These are phyloP conservation scores for Stentor roeselii DNA, from an alignment of 73 alveolate genomes.

Conservation along the genomic window DNA sequence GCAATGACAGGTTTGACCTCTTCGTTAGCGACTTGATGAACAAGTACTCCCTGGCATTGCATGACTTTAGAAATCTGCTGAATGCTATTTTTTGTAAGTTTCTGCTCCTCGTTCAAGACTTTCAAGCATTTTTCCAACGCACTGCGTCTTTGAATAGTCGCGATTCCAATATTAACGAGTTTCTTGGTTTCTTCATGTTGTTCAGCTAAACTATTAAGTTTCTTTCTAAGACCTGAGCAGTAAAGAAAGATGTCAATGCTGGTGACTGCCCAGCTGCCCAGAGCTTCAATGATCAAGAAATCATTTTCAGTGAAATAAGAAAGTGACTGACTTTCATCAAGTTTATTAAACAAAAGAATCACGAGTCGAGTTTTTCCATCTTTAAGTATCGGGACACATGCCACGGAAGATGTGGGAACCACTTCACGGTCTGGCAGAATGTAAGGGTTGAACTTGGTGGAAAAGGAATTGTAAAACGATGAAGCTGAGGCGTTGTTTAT, in stretches of 20 bases:
- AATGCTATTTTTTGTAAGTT: background rate
- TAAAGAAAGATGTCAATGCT: background rate
- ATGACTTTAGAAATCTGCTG: background rate
- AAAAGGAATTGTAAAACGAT: background rate
- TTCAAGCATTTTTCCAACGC: background rate
- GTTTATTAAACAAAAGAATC: background rate
- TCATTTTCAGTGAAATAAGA: background rate
- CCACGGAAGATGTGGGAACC: background rate
- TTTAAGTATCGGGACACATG: background rate
- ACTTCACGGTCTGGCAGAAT: background rate
- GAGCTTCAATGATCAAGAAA: background rate
- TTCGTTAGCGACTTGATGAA: background rate
- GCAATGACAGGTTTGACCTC: background rate
- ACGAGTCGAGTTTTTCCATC: background rate
- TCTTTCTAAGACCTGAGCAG: background rate
- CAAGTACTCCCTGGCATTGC: background rate
- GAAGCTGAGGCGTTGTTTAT: background rate
- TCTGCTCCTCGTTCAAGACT: background rate
- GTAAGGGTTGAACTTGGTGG: background rate
- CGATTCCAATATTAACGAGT: background rate
- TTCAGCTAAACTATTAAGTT: background rate
- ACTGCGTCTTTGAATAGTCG: background rate
- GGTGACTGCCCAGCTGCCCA: background rate
- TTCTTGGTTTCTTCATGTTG: background rate
- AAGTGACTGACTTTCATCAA: background rate